These are phyloP conservation scores for Pseudomonodictys pantanalensis DNA, from an alignment of 495 filamentous ascomycete species.

Conservation along the genomic window DNA sequence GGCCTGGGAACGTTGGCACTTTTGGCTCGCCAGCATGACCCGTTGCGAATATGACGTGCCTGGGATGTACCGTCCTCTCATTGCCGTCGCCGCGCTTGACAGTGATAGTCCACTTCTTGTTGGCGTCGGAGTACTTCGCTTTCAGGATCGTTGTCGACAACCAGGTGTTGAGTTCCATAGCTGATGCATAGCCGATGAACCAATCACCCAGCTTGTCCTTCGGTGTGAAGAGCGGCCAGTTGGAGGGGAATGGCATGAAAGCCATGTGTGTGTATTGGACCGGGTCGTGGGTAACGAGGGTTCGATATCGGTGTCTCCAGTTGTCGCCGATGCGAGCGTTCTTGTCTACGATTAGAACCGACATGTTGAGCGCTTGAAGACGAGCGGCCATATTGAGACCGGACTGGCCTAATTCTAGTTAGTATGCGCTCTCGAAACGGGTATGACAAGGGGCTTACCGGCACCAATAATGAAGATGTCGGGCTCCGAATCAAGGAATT, in stretches of 20 bases:
- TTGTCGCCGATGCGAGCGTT: constrained; percentile 68
- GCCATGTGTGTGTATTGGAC: constrained; percentile 75
- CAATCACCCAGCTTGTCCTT: constrained; percentile 80
- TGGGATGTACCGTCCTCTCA: constrained; percentile 57
- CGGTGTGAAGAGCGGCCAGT: constrained; percentile 57
- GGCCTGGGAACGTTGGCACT: constrained; percentile 60
- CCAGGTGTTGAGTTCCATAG: constrained; percentile 76
- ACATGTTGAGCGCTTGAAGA: constrained; percentile 64
- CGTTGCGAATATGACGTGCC: constrained; percentile 67
- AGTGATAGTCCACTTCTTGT: constrained; percentile 60
- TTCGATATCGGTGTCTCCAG: constrained; percentile 65
- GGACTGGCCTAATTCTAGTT: constrained; percentile 46
- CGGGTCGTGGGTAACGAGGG: constrained; percentile 68
- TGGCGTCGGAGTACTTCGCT: constrained; percentile 52
- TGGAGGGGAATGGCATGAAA: constrained; percentile 64
- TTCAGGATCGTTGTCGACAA: constrained; percentile 52
- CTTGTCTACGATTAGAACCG: constrained; percentile 62
- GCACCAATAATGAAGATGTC: constrained; percentile 65
- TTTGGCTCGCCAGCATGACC: constrained; percentile 70
- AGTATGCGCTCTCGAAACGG: neutral
- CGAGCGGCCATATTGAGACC: constrained; percentile 65
- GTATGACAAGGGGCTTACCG: constrained; percentile 29
- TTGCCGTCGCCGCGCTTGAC: constrained; percentile 56
- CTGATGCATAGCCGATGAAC: constrained; percentile 67
- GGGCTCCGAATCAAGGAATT: constrained; percentile 59